phyloP scores from a whole-genome alignment of 257 asterid genomes.

The Solanum appendiculatum region DNA sequence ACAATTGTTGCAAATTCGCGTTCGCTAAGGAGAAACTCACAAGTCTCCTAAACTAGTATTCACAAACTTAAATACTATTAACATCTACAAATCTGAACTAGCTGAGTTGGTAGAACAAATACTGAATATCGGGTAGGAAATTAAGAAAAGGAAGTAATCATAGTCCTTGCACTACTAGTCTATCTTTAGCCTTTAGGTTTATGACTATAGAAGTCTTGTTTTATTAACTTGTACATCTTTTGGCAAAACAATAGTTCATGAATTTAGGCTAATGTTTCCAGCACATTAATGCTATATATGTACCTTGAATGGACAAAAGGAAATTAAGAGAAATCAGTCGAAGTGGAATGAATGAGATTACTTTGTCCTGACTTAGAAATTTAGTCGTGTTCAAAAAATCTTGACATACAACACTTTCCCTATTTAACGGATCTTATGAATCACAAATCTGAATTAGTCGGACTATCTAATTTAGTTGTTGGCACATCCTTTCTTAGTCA shows the following conservation, averaged over 20 bases:
- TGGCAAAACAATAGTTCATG: neutral
- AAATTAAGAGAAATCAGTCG: neutral
- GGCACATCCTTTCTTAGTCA: neutral
- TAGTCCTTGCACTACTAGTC: neutral
- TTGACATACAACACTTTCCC: no score
- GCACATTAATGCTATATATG: neutral
- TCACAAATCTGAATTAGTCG: neutral
- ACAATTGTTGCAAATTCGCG: no score
- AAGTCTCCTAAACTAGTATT: neutral
- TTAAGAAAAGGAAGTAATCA: fast-evolving
- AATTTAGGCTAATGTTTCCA: neutral
- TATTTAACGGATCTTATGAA: neutral
- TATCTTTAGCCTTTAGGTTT: neutral
- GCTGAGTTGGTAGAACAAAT: neutral
- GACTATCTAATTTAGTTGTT: neutral
- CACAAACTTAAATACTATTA: neutral
- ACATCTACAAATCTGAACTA: neutral
- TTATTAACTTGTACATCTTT: neutral
- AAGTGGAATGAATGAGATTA: neutral
- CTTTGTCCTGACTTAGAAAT: neutral
- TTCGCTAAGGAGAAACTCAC: neutral
- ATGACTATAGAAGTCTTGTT: neutral
- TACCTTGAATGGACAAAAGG: neutral
- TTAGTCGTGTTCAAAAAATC: neutral
- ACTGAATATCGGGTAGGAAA: neutral